Evolutionary conservation across 1,139 yeast genomes (phyloP), one percentile per base, ranked within the genome.

Genomic region (Nakaseomyces nivariensis): DNA sequence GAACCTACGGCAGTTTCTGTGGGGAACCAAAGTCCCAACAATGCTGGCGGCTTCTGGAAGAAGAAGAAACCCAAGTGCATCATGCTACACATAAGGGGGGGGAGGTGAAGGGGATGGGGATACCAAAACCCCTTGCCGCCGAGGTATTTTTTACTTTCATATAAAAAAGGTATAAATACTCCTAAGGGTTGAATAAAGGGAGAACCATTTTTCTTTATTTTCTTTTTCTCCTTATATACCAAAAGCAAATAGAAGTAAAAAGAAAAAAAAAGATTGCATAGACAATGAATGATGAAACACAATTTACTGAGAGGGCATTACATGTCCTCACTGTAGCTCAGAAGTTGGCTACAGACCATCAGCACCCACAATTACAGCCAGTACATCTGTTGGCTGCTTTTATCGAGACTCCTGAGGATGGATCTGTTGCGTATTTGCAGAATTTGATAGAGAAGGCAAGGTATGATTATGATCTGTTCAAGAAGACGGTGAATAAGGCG

Each of bases 231-330:
- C 7, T 17, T 13, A 4, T 36, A 36, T 36, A 13, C 38, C 4
- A 17, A 13, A 5, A 11, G 10, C 1, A 33, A 9, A 33, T 11
- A 8, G n/a, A 13, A 17, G 17, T n/a, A 38, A 5, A 24, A 25
- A 24, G 31, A 11, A 24, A 25, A 38, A 24, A 24, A 24, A 37
- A 37, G 40, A 41, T 17, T 17, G 3, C 22, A 29, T 41, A n/a
- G 10, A 27, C 29, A 6, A 71, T 71, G 75, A 63, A 63, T 63
- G 74, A 81, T 65, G 83, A 84, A 67, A 73, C 89, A 51, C 86
- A 83, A 73, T 85, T 88, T 60, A 92, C 99, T 54, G 97, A 94
- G 67, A 86, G 94, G 69, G 97, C 97, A 47, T 79, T 87, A 62
- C 81, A 78, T 54, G 79, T 90, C 56, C 76, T 94, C 48, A 83